Percentiles rank a stretch among this genome's conserved stretches.
Conservation (phyloP, 495 filamentous ascomycete species). For the Aspergillus sclerotiicarbonarius region DNA sequence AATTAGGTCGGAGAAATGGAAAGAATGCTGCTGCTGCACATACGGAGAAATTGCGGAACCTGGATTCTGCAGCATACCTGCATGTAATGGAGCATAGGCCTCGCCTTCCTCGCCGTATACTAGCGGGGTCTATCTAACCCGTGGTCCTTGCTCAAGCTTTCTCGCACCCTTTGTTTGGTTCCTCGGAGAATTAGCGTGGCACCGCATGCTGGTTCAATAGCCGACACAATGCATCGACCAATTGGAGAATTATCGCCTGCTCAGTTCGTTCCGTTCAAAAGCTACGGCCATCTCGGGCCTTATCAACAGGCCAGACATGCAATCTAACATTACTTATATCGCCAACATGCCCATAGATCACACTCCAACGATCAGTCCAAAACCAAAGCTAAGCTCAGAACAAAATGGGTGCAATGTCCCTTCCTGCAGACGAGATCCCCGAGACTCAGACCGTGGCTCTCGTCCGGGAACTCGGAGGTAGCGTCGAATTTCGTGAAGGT, state of each 20-base stretch:
- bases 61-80: not conserved
- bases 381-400: too few relatives aligned
- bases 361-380: not conserved
- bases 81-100: not conserved
- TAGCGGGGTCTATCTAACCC: too few relatives aligned
- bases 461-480: slow-evolving; percentile 41
- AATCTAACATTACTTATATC: not conserved
- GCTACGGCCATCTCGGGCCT: not conserved
- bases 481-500: slow-evolving; percentile 43
- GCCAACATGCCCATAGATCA: not conserved
- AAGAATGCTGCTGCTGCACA: not conserved
- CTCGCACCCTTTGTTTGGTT: not conserved
- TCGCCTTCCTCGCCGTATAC: too few relatives aligned
- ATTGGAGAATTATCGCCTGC: not conserved
- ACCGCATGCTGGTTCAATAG: not conserved
- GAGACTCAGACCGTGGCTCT: slow-evolving; percentile 46
- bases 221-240: not conserved
- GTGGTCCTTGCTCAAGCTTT: not conserved
- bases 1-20: not conserved
- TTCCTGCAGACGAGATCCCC: slow-evolving; percentile 21
- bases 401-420: not conserved
- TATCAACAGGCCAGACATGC: not conserved
- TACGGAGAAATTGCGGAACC: not conserved
- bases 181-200: not conserved
- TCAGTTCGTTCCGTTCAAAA: not conserved